Evolutionary conservation across 768 basidiomycete genomes (phyloP).

Genomic region (Lentinula lateritia): DNA sequence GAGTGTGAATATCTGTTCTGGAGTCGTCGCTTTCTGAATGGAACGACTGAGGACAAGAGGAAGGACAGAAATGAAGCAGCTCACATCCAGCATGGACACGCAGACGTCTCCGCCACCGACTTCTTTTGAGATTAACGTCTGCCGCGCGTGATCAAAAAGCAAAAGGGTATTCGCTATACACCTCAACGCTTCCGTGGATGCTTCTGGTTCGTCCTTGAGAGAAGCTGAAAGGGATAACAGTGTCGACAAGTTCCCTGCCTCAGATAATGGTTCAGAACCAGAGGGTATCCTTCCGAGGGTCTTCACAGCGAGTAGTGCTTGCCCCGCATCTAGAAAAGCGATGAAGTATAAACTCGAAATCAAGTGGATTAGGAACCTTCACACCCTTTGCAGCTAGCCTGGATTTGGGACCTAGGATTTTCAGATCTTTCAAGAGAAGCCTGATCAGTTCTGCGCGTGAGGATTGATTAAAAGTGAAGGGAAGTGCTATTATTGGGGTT

Average conservation of each 20-base stretch:
- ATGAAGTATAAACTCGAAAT: background rate
- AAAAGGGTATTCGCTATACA: slow-evolving; percentile 79
- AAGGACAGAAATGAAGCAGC: slow-evolving; percentile 10
- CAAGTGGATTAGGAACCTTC: slow-evolving; percentile 9
- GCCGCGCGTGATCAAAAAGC: slow-evolving; percentile 57
- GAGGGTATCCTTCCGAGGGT: slow-evolving; percentile 65
- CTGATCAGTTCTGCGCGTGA: slow-evolving; percentile 54
- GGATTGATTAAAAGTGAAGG: slow-evolving; percentile 39
- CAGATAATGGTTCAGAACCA: slow-evolving; percentile 59
- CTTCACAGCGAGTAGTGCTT: slow-evolving; percentile 68
- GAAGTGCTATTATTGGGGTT: slow-evolving; percentile 29
- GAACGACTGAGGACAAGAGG: background rate
- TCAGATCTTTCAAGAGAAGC: slow-evolving; percentile 56
- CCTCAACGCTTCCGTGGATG: slow-evolving; percentile 64
- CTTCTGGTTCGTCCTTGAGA: slow-evolving; percentile 55
- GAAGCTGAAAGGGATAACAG: slow-evolving; percentile 47
- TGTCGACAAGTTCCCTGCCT: slow-evolving; percentile 47
- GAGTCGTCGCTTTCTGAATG: slow-evolving; percentile 50
- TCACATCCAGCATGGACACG: slow-evolving; percentile 55
- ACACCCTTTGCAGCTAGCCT: slow-evolving; percentile 54
- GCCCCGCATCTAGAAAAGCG: slow-evolving; percentile 51
- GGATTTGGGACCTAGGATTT: slow-evolving; percentile 33
- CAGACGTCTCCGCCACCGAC: slow-evolving; percentile 61
- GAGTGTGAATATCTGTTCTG: slow-evolving; percentile 67
- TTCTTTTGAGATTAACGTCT: slow-evolving; percentile 47